phyloP scores from a whole-genome alignment of 2,329 filamentous ascomycete genomes.

The Neoascochyta sp. region DNA sequence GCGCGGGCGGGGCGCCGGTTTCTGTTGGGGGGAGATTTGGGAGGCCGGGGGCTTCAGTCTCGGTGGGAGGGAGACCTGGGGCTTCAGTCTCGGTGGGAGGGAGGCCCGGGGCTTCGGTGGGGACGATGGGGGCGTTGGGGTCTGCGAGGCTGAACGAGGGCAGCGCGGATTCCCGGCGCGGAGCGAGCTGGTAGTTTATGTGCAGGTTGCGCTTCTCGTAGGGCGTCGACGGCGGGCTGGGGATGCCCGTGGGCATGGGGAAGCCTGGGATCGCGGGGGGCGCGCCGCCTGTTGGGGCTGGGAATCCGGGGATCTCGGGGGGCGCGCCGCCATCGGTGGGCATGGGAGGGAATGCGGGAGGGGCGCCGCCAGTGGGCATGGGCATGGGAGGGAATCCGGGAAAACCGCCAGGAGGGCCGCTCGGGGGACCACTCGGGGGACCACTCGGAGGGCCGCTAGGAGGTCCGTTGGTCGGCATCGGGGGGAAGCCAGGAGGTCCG shows the following conservation, averaged over 20 bases:
- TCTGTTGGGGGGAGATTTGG: conserved; percentile 2
- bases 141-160: conserved; percentile 12
- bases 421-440: conserved; percentile 4
- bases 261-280: background rate
- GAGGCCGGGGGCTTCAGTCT: background rate
- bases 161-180: conserved; percentile 5
- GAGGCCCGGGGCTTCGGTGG: conserved; percentile 1
- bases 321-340: too few relatives aligned
- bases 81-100: background rate
- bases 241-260: background rate
- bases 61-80: background rate
- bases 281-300: conserved; percentile 1
- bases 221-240: background rate
- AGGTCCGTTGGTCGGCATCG: conserved; percentile 3
- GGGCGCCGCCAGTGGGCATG: conserved; percentile 1
- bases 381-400: conserved; percentile 5
- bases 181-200: conserved; percentile 16
- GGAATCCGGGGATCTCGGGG: too few relatives aligned
- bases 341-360: background rate
- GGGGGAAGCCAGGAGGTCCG: conserved; percentile 4
- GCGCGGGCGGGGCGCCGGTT: too few relatives aligned
- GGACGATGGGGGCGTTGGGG: conserved; percentile 2
- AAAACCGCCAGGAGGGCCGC: conserved; percentile 4
- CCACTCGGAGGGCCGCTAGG: conserved; percentile 1
- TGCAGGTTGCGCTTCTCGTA: conserved; percentile 6